Evolutionary conservation across 768 basidiomycete species (phyloP), one percentile per base, ranked within the genome.

Genomic region (Mycena latifolia): DNA sequence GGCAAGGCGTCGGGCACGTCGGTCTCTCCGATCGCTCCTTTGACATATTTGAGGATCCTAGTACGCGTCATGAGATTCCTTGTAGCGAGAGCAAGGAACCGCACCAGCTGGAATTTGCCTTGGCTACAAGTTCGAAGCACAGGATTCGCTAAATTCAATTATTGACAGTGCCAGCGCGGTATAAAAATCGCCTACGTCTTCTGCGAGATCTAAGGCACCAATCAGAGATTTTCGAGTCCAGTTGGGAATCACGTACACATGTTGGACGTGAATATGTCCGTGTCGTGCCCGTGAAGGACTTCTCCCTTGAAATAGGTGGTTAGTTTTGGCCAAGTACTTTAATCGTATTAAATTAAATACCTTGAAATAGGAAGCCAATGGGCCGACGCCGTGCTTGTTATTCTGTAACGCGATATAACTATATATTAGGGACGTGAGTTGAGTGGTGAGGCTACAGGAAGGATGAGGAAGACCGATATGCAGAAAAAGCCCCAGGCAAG

Each of bases 251-350:
- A 83, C 89, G 57, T 78, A 93, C 92, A 98, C 95, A 97, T 97
- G 73, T 98, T 98, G 10, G 95, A 95, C 6, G 94, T 96, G 77
- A 96, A 96, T 48, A 97, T 95, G 73, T 96, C 94, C 0, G 94
- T 92, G 73, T 94, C 92, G 29, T 89, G 86, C 12, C 93, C 94
- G 69, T 92, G 90, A 27, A 94, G 77, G 24, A 92, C 85, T 76
- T 99, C 98, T 11, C 98, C 98, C 75, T 98, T 93, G 84, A 99
- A 99, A 77, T 99, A 99, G 18, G 96, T n/a, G n/a, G n/a, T n/a
- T n/a, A n/a, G n/a, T n/a, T n/a, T n/a, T n/a, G n/a, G n/a, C n/a
- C n/a, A n/a, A n/a, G n/a, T n/a, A n/a, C n/a, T n/a, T n/a, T n/a
- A n/a, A n/a, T n/a, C n/a, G n/a, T n/a, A n/a, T n/a, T n/a, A n/a